Evolutionary conservation across 2,329 filamentous ascomycete genomes (phyloP), one percentile per base, ranked within the genome.

Genomic region (Fusarium sp.): DNA sequence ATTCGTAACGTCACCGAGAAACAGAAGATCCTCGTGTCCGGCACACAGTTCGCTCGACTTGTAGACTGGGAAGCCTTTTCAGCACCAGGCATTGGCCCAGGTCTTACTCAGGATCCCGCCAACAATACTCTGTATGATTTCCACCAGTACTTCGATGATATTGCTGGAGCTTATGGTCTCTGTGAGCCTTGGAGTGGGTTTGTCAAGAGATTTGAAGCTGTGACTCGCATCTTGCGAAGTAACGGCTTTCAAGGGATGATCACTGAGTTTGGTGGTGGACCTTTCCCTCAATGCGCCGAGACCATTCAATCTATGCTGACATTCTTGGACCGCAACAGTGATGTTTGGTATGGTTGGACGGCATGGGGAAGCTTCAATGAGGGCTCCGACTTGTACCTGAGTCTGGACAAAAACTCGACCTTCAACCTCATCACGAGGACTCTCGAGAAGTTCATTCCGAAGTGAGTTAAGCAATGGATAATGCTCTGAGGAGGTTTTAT

Each of bases 301-400:
- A 58, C 55, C 1, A 58, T 58, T 53, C 33, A 30, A 32, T 58
- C 17, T 6, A 40, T 58, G 45, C 12, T 58, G 55, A 45, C 55
- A 15, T 60, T 55, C 8, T 35, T 60, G 7, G 37, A 55, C 11
- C 30, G 56, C 6, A 60, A 55, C 18, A 60, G 48, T 14, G 56
- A 60, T 44, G 23, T 55, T 7, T 60, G 56, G 56, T 55, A 55
- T 35, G 55, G 45, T 7, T 58, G 55, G 55, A 58, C 35, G 14
- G 55, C 35, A 1, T 58, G 55, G 55, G 55, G 55, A 13, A 53
- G 55, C 3, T 58, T 58, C 2, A 58, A 58, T n/a, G 17, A 17
- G 20, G 55, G 23, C 13, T 58, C 45, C 7, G 55, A 58, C 15
- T 17, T 58, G 45, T 53, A 58, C n/a, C 11, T 58, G 35, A 53